phyloP scores from a whole-genome alignment of 208 protist species.

The Acanthamoeba quina region DNA sequence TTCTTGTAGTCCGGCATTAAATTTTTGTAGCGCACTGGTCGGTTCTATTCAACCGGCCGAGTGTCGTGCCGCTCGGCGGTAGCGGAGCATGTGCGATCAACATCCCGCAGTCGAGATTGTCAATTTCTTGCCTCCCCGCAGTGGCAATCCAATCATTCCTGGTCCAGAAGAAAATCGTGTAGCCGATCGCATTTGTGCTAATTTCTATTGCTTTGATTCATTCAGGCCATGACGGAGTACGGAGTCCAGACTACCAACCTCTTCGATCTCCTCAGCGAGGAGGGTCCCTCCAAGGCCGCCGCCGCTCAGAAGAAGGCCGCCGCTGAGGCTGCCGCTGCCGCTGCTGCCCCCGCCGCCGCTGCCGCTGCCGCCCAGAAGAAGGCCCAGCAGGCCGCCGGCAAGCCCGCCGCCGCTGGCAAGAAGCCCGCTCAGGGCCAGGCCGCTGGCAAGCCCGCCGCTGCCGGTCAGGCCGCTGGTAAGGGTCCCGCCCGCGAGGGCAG shows the following conservation, averaged over 20 bases:
- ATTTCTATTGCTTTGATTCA: background rate
- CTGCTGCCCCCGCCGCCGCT: constrained; percentile 11
- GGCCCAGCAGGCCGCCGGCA: background rate
- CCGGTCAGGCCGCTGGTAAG: background rate
- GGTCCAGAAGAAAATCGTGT: too few species aligned
- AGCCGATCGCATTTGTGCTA: too few species aligned
- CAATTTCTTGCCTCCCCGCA: too few species aligned
- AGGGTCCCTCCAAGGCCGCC: background rate
- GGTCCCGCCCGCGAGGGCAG: background rate
- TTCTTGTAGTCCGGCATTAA: too few species aligned
- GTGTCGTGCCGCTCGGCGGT: too few species aligned
- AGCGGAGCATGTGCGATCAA: too few species aligned
- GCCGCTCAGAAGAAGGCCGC: constrained; percentile 20
- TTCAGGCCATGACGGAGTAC: constrained; percentile 23
- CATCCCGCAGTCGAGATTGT: too few species aligned
- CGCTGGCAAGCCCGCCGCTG: background rate
- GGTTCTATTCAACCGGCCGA: too few species aligned
- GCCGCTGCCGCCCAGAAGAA: background rate
- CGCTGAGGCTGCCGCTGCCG: background rate
- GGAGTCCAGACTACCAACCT: constrained; percentile 62
- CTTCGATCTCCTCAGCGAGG: constrained; percentile 50
- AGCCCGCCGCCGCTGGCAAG: background rate
- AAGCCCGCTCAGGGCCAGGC: constrained; percentile 6
- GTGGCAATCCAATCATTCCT: too few species aligned
- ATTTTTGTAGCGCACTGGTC: too few species aligned